phyloP scores from a whole-genome alignment of 208 protist genomes.

The Wallacemonas sp. region DNA sequence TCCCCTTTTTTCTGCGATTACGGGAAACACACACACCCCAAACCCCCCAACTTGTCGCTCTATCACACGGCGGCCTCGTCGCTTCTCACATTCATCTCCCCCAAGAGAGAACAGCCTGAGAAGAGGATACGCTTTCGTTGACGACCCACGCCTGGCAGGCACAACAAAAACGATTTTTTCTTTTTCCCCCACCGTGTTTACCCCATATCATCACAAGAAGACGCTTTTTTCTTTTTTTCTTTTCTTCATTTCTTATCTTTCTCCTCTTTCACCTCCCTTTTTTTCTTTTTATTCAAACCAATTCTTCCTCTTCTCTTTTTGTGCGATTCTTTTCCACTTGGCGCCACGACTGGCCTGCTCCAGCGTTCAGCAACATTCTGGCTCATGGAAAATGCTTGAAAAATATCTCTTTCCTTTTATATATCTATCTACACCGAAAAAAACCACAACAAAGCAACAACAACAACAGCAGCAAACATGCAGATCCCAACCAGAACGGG shows the following conservation, averaged over 20 bases:
- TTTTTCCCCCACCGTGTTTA: neutral
- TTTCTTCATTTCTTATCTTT: neutral
- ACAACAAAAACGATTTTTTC: conserved; percentile 1
- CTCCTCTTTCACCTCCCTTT: neutral
- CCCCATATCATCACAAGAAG: neutral
- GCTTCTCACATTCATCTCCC: neutral
- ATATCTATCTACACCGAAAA: neutral
- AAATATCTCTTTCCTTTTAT: neutral
- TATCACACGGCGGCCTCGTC: neutral
- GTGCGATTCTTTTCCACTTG: neutral
- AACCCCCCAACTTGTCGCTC: no score
- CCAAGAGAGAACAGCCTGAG: neutral
- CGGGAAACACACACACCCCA: no score
- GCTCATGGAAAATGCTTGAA: neutral
- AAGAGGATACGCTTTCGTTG: neutral
- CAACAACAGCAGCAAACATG: neutral
- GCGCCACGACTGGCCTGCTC: neutral
- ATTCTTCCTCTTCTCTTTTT: neutral
- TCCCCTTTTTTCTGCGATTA: no score
- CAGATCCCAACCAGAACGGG: no score
- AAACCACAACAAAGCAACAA: neutral
- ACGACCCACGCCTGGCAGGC: neutral
- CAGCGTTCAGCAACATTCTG: conserved; percentile 9
- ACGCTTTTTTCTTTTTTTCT: neutral
- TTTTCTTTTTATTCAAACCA: no score